Percentiles rank a stretch among this genome's conserved stretches.
phyloP scores from a whole-genome alignment of 805 yeast species.

The Hanseniaspora mollemarum region DNA sequence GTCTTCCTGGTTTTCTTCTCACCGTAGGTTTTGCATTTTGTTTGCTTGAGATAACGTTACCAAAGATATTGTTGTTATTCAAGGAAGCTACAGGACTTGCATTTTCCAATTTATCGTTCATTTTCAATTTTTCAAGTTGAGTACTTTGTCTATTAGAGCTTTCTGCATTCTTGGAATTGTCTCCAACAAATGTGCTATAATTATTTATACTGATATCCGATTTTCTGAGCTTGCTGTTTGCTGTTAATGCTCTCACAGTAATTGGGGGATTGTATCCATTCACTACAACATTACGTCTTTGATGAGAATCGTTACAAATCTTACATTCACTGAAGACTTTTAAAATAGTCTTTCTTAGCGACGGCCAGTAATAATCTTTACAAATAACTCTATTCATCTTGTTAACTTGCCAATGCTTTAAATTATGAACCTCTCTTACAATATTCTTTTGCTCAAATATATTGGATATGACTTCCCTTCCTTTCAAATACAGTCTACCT shows the following conservation, averaged over 20 bases:
- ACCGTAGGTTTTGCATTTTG: not conserved
- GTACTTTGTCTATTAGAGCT: not conserved
- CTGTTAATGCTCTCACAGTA: not conserved
- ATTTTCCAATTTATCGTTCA: too few species aligned
- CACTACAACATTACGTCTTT: slow-evolving; percentile 30
- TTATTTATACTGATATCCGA: too few species aligned
- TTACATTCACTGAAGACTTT: slow-evolving; percentile 65
- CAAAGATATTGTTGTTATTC: not conserved
- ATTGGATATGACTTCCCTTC: slow-evolving; percentile 72
- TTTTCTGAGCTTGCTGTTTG: not conserved
- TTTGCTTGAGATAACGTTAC: not conserved
- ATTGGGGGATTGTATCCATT: slow-evolving; percentile 14
- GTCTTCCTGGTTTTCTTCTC: slow-evolving; percentile 11
- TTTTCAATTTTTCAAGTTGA: not conserved
- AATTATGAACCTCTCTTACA: slow-evolving; percentile 56
- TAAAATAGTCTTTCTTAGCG: slow-evolving; percentile 78
- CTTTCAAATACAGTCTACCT: slow-evolving; percentile 66
- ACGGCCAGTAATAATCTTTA: slow-evolving; percentile 80
- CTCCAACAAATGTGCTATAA: too few species aligned
- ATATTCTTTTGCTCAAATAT: slow-evolving; percentile 63
- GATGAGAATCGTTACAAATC: slow-evolving; percentile 41
- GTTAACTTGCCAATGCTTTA: slow-evolving; percentile 78
- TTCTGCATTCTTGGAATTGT: too few species aligned
- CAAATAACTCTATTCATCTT: slow-evolving; percentile 68
- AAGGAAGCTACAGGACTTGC: too few species aligned